Conservation (phyloP, 2,329 filamentous ascomycete species). For the Curvularia sp. region DNA sequence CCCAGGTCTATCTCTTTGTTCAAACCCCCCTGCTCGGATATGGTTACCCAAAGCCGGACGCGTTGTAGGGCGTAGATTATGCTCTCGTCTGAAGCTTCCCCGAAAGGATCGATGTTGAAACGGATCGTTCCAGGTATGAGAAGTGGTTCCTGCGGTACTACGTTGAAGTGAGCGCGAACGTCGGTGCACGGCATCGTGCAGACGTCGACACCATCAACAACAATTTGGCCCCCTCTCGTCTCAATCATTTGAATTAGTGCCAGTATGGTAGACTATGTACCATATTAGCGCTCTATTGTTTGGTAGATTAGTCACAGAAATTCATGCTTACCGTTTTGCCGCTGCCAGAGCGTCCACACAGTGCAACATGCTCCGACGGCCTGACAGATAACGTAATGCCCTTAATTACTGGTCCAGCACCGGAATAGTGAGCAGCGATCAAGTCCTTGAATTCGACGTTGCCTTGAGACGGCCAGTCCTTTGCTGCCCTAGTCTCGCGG, state of each 20-base stretch:
- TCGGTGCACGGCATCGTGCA: conserved; percentile 48
- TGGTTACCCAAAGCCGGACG: conserved; percentile 51
- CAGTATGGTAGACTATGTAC: conserved; percentile 16
- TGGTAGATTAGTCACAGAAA: background rate
- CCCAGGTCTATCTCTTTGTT: background rate
- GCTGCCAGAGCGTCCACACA: conserved; percentile 4
- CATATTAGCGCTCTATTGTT: background rate
- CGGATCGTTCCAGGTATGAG: conserved; percentile 57
- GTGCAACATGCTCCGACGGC: background rate
- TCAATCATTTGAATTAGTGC: background rate
- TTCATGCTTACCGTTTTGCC: conserved; percentile 2
- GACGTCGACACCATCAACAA: conserved; percentile 59
- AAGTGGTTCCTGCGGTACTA: conserved; percentile 60
- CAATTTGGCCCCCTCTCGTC: conserved; percentile 34
- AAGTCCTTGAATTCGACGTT: background rate
- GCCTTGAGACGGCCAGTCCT: background rate
- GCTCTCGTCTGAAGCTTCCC: conserved; percentile 41
- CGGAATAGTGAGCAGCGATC: background rate
- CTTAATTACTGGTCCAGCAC: background rate
- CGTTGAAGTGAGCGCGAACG: conserved; percentile 54
- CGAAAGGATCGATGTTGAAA: conserved; percentile 56
- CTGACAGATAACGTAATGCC: background rate
- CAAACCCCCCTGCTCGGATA: background rate
- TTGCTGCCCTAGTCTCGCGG: background rate
- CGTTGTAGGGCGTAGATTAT: conserved; percentile 52